Evolutionary conservation across 1,284 basidiomycete species (phyloP).

Genomic region (Phylloporus sp.): DNA sequence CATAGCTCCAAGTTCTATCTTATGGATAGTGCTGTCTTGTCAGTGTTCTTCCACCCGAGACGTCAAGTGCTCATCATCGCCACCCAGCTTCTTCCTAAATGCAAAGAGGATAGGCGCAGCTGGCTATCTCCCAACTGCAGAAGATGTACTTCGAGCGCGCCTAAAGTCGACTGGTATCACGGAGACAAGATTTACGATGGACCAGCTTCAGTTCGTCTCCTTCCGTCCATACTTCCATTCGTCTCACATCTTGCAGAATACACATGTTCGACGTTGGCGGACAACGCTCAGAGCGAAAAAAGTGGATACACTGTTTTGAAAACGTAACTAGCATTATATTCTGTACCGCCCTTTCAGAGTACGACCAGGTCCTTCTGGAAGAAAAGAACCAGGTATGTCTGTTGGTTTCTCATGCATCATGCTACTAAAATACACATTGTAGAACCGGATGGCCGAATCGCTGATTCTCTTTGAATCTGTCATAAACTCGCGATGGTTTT

Average conservation of each 20-base stretch:
- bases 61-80: slow-evolving; percentile 9
- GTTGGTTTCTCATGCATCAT: slow-evolving; percentile 36
- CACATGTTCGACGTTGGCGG: slow-evolving; percentile 95
- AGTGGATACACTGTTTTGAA: slow-evolving; percentile 96
- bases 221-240: slow-evolving; percentile 55
- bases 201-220: slow-evolving; percentile 73
- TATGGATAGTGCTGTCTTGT: slow-evolving; percentile 96
- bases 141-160: slow-evolving; percentile 88
- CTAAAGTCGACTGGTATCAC: slow-evolving; percentile 94
- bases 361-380: slow-evolving; percentile 89
- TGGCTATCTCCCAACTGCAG: slow-evolving; percentile 87
- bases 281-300: slow-evolving; percentile 86
- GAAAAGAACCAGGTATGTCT: slow-evolving; percentile 73
- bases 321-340: slow-evolving; percentile 94
- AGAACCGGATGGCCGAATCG: slow-evolving; percentile 97
- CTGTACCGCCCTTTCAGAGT: slow-evolving; percentile 92
- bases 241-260: slow-evolving; percentile 64
- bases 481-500: slow-evolving; percentile 97
- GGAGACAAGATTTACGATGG: slow-evolving; percentile 85
- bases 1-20: slow-evolving; percentile 91
- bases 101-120: slow-evolving; percentile 82
- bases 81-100: slow-evolving; percentile 84
- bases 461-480: slow-evolving; percentile 94
- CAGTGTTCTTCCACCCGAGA: slow-evolving; percentile 43
- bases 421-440: slow-evolving; percentile 7